A percentile compares a stretch with the other conserved stretches of the same genome.
Evolutionary conservation across 805 yeast species (phyloP).

Genomic region (Pichia thaimueangensis): DNA sequence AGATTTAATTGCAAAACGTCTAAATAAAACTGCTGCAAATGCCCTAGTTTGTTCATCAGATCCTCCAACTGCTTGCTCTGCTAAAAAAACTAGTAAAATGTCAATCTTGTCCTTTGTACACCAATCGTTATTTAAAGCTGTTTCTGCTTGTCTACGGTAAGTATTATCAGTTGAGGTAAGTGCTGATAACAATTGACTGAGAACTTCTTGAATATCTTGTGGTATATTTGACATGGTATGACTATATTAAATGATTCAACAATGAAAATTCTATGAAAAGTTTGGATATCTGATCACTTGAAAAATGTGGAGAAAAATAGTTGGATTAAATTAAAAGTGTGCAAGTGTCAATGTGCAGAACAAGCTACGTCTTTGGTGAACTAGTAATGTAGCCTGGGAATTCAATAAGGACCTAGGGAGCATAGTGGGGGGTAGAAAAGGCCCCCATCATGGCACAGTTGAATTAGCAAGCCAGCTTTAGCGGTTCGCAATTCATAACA

Average conservation of each 20-base stretch:
- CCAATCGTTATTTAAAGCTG: conserved; percentile 70
- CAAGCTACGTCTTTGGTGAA: too few relatives aligned
- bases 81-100: conserved; percentile 65
- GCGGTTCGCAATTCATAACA: too few relatives aligned
- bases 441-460: too few relatives aligned
- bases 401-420: too few relatives aligned
- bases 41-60: conserved; percentile 55
- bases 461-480: too few relatives aligned
- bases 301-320: not conserved
- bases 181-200: conserved; percentile 53
- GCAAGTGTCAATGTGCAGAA: too few relatives aligned
- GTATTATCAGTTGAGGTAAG: conserved; percentile 75
- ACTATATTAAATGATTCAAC: too few relatives aligned
- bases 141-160: conserved; percentile 71
- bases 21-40: conserved; percentile 80
- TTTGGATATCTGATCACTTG: too few relatives aligned
- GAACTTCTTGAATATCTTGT: conserved; percentile 48
- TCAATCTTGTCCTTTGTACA: conserved; percentile 60
- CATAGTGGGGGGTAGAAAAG: too few relatives aligned
- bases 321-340: too few relatives aligned
- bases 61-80: conserved; percentile 69
- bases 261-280: too few relatives aligned
- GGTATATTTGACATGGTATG: conserved; percentile 49
- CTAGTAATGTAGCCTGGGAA: too few relatives aligned
- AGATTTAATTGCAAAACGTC: conserved; percentile 76